Base-by-base conservation (phyloP, 164 flowering plant genomes). In the grape (Vitis vinifera) region DNA sequence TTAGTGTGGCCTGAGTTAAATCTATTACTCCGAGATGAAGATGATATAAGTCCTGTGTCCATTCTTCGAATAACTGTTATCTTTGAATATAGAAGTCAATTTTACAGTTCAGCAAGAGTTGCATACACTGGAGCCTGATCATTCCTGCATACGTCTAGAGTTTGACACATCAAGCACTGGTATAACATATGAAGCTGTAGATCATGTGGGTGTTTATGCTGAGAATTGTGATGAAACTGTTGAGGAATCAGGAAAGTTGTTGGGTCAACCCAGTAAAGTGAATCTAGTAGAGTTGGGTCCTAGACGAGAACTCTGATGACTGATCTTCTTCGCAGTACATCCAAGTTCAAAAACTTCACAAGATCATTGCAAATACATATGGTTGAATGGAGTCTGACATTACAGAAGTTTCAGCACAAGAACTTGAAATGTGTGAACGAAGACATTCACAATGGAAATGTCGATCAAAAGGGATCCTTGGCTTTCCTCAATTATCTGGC, bases 231-330 rank as follows among this genome's bases (percentile, higher is more conserved):
- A 23, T 1, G 27, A 23, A 23, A 23, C 27, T 23, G 27, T 23
- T 23, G 27, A 23, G 27, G 27, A 23, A 23, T 23, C 27, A 23
- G 27, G 27, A 23, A 23, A 23, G 27, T 23, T 23, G 27, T 23
- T 96, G 98, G 97, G 98, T 53, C 94, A 75, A 63, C 99, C 99
- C 10, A 72, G 73, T 10, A 82, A 71, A 70, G 91, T 96, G 63
- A 93, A 87, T 77, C 75, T 91, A 14, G 84, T 93, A 62, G 99
- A 96, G 84, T 87, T 96, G 64, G 99, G 98, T 74, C 99, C 99
- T 14, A 97, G 98, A 47, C 79, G 98, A 76, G 99, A 84, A 96
- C 99, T 67, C 93, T 96, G 53, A 85, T 93, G 95, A 97, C 88
- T 53, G 99, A 96, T 81, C 94, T 96, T 84, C 94, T 96, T 64